These are phyloP conservation scores for Tremella fuciformis DNA, from an alignment of 768 basidiomycete genomes.

Conservation along the genomic window DNA sequence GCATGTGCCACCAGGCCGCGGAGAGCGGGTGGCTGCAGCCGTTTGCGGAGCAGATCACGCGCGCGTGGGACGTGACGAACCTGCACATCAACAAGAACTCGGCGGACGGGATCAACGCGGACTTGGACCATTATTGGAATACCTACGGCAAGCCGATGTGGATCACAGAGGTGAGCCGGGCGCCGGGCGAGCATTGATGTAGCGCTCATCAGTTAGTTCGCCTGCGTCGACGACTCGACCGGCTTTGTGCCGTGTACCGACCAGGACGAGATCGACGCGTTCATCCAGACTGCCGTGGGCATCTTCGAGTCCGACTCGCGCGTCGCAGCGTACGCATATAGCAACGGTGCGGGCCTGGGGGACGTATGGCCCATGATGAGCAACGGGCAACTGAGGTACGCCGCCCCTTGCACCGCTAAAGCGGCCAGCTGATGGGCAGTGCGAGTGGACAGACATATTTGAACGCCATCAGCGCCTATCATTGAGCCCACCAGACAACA, in stretches of 20 bases:
- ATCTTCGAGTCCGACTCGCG: conserved; percentile 47
- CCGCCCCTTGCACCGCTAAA: not conserved
- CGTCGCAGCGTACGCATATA: conserved; percentile 51
- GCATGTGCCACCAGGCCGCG: conserved; percentile 52
- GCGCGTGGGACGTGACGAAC: conserved; percentile 43
- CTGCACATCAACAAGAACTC: conserved; percentile 52
- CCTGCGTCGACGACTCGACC: conserved; percentile 49
- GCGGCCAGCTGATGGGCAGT: not conserved
- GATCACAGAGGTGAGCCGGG: conserved; percentile 42
- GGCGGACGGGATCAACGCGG: conserved; percentile 45
- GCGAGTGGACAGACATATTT: conserved; percentile 6
- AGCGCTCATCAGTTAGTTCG: conserved; percentile 32
- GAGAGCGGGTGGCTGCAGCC: conserved; percentile 46
- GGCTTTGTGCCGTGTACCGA: conserved; percentile 49
- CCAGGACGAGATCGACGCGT: conserved; percentile 50
- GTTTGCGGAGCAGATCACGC: conserved; percentile 39
- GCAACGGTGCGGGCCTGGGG: conserved; percentile 48
- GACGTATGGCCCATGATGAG: conserved; percentile 45
- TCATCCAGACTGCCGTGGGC: conserved; percentile 50
- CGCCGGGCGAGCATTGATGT: not conserved
- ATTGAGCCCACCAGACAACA: not conserved
- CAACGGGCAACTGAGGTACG: conserved; percentile 43
- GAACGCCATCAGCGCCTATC: conserved; percentile 1
- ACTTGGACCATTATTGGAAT: conserved; percentile 47
- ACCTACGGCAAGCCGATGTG: conserved; percentile 49